Conservation (phyloP, 164 flowering plant genomes). For the Saururus chinensis region DNA sequence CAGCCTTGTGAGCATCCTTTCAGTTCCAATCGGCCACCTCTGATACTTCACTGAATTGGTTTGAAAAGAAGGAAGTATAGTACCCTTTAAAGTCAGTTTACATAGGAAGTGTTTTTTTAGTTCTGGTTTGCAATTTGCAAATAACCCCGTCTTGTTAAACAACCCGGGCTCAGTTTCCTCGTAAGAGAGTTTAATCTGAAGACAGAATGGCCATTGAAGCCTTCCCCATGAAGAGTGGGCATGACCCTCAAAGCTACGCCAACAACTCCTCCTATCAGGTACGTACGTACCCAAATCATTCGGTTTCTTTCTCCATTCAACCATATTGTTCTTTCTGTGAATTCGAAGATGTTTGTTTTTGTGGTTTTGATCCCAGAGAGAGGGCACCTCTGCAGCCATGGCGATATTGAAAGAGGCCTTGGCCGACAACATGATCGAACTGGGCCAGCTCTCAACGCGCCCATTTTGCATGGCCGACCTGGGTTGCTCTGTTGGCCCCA, state of each 20-base stretch:
- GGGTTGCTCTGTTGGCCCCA: not conserved
- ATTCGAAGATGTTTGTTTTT: no score
- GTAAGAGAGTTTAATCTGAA: no score
- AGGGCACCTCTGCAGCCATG: not conserved
- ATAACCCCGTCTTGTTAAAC: no score
- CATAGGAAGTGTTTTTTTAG: no score
- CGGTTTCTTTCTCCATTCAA: not conserved
- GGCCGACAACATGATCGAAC: not conserved
- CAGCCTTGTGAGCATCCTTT: no score
- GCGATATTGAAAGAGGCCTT: not conserved
- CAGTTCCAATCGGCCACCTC: no score
- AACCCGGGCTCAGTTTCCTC: no score
- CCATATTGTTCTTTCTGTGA: no score
- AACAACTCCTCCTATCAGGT: slow-evolving; percentile 9
- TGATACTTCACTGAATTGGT: no score
- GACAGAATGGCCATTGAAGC: not conserved
- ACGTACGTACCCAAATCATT: not conserved
- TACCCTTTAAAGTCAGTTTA: no score
- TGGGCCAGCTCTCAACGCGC: not conserved
- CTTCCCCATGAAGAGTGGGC: slow-evolving; percentile 7
- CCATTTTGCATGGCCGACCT: not conserved
- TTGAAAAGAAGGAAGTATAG: no score
- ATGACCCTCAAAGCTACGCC: slow-evolving; percentile 4
- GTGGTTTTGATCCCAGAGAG: not conserved
- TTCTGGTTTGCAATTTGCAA: no score